These are phyloP conservation scores for Desmodesmus armatus DNA, from an alignment of 139 green algal species.

Conservation along the genomic window DNA sequence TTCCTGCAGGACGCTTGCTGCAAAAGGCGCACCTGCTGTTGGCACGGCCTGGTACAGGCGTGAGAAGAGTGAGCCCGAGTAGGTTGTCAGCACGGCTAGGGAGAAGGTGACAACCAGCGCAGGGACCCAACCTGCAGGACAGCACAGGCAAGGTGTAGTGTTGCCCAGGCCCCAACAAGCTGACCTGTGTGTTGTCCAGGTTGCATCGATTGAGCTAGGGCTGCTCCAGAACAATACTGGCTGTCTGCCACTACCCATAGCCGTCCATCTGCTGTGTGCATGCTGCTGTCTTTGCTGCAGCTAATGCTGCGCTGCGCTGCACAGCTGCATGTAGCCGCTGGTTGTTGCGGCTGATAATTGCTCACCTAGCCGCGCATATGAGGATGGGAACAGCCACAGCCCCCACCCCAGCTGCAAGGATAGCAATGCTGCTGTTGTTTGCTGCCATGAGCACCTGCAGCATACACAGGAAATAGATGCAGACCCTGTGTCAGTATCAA, in stretches of 20 bases:
- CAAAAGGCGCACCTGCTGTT: constrained; percentile 19
- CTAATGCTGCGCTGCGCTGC: background rate
- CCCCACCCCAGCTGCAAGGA: constrained; percentile 54
- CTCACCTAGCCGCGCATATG: constrained; percentile 45
- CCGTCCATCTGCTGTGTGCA: background rate
- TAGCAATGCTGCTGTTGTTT: constrained; percentile 46
- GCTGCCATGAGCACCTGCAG: constrained; percentile 20
- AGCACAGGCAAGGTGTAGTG: background rate
- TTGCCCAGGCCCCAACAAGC: too few species aligned
- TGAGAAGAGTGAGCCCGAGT: constrained; percentile 50
- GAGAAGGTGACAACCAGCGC: background rate
- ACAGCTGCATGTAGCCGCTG: background rate
- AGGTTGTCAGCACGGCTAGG: constrained; percentile 40
- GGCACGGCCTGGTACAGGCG: constrained; percentile 48
- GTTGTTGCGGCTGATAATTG: background rate
- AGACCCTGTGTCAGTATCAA: too few species aligned
- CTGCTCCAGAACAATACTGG: background rate
- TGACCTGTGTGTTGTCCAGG: too few species aligned
- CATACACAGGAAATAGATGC: too few species aligned
- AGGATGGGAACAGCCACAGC: constrained; percentile 55
- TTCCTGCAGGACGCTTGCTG: background rate
- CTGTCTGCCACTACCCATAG: background rate
- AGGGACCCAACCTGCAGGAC: too few species aligned
- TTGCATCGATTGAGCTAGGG: background rate
- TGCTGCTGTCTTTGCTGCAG: background rate